These are phyloP conservation scores for Caloboletus inedulis DNA, from an alignment of 1,284 basidiomycete species.

Conservation along the genomic window DNA sequence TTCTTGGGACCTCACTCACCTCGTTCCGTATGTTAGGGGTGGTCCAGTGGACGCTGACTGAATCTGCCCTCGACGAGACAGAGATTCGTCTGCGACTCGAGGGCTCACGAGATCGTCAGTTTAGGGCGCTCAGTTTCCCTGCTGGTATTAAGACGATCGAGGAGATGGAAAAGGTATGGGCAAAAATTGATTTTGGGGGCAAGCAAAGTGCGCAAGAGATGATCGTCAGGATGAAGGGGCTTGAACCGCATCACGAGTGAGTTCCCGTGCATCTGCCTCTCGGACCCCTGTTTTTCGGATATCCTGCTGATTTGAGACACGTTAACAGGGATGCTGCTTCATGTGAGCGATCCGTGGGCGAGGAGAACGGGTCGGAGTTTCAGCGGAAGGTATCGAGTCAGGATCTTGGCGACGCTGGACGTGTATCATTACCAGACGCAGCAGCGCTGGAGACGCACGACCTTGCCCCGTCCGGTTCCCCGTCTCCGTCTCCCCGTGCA, in stretches of 20 bases:
- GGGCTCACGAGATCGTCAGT: constrained; percentile 39
- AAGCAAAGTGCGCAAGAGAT: constrained; percentile 11
- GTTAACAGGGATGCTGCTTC: background rate
- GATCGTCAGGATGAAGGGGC: background rate
- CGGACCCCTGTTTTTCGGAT: background rate
- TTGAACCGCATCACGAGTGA: background rate
- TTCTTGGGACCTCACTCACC: background rate
- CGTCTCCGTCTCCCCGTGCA: background rate
- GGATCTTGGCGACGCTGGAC: background rate
- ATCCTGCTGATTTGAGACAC: background rate
- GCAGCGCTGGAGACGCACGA: background rate
- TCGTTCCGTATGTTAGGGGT: constrained; percentile 44
- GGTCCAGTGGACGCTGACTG: constrained; percentile 48
- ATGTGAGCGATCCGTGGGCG: background rate
- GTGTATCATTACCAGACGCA: background rate
- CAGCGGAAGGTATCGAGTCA: background rate
- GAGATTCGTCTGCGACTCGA: constrained; percentile 36
- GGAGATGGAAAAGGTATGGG: constrained; percentile 49
- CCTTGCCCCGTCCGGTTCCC: background rate
- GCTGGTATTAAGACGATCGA: constrained; percentile 40
- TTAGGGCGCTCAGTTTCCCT: constrained; percentile 45
- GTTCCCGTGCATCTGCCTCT: background rate
- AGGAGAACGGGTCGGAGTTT: background rate
- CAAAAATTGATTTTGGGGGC: constrained; percentile 45
- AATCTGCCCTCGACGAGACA: constrained; percentile 31